These are phyloP conservation scores for Zalerion maritima DNA, from an alignment of 495 filamentous ascomycete genomes.

Conservation along the genomic window DNA sequence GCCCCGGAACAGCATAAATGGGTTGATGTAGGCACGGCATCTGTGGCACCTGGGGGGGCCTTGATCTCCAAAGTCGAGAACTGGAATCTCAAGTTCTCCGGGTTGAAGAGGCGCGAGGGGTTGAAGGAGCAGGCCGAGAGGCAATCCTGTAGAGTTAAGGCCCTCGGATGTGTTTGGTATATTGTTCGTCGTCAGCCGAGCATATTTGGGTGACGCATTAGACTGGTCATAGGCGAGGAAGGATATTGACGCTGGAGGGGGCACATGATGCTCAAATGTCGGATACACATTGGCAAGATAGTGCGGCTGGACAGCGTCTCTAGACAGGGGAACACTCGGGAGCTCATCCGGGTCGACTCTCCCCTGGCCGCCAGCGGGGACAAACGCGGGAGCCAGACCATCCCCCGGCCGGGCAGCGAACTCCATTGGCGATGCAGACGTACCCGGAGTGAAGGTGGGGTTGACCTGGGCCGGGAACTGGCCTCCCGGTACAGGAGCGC, in stretches of 20 bases:
- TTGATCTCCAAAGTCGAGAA: conserved; percentile 85
- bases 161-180: conserved; percentile 76
- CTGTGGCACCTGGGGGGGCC: conserved; percentile 87
- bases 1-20: conserved; percentile 92
- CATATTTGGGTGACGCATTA: conserved; percentile 90
- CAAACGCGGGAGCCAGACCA: conserved; percentile 14
- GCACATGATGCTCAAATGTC: conserved; percentile 81
- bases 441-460: conserved; percentile 41
- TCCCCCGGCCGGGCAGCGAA: conserved; percentile 37
- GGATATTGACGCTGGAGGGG: conserved; percentile 77
- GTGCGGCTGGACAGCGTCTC: conserved; percentile 67
- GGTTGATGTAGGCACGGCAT: conserved; percentile 95
- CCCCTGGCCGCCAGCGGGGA: conserved; percentile 45
- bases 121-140: conserved; percentile 78
- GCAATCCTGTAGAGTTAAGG: conserved; percentile 61
- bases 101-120: conserved; percentile 72
- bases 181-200: conserved; percentile 79
- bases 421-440: conserved; percentile 35
- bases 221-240: conserved; percentile 91
- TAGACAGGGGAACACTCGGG: conserved; percentile 75
- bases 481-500: too few species aligned
- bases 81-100: conserved; percentile 77
- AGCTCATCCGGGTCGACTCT: conserved; percentile 85
- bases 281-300: conserved; percentile 81
- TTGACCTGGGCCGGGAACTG: conserved; percentile 49